Base-by-base conservation (phyloP, 2,329 filamentous ascomycete species). In the Monosporascus sp. region DNA sequence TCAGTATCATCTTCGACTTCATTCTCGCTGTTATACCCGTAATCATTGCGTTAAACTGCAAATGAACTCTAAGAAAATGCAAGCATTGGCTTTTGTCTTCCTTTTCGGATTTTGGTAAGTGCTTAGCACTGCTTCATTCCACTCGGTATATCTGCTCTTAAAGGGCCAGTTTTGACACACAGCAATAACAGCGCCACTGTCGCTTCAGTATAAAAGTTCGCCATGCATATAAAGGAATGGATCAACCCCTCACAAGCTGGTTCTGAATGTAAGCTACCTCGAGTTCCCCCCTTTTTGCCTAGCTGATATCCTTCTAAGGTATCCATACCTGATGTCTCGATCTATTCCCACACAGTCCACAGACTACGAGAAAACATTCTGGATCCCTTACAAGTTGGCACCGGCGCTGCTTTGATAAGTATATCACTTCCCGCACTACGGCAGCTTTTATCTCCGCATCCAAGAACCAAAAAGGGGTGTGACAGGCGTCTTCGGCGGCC, bases 331-430 rank as follows among this genome's bases (percentile, higher is more conserved):
- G 41, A 52, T 63, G 51, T 60, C 55, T 31, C 22, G 49, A 1
- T 55, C 57, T 43, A 52, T 67, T n/a, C 62, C 63, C 11, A 57
- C 55, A 4, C 63, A 65, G 48, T 67, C 63, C 52, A 59, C 63
- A 26, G 40, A 48, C 2, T 65, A 66, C 40, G 63, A 63, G 31
- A 49, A 20, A 11, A 63, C 60, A 1, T 61, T 65, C 45, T 67
- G 63, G 64, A 62, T 66, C 22, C 64, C 64, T 8, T 54, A 54
- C 2, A 57, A 63, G 47, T 52, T 65, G 7, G 64, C 65, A 48
- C 62, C 63, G 17, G 57, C 57, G 2, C 54, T 64, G 64, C 64
- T 2, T 46, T 67, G 14, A 61, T 67, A 11, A 63, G 64, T 7
- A 51, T 60, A 7, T 63, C 63, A 1, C 28, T 67, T 9, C 63